Conservation (phyloP, 768 basidiomycete genomes). For the Boletellus sp. region DNA sequence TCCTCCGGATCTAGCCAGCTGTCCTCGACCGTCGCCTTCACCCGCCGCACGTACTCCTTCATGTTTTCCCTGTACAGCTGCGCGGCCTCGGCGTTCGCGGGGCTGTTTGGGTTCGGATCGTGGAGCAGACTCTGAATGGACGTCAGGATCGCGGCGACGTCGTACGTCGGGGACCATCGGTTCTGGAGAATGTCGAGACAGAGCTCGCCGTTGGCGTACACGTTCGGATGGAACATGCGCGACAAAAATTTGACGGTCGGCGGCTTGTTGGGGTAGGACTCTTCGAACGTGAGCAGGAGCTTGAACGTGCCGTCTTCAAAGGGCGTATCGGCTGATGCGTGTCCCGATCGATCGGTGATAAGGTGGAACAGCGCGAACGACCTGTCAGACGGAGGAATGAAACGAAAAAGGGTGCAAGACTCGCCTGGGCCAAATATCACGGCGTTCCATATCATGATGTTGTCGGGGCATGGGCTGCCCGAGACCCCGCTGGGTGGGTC, state of each 20-base stretch:
- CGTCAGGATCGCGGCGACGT: slow-evolving; percentile 97
- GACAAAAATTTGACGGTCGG: slow-evolving; percentile 97
- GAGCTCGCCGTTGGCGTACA: slow-evolving; percentile 96
- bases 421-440: slow-evolving; percentile 97
- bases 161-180: slow-evolving; percentile 98
- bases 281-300: slow-evolving; percentile 91
- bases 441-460: slow-evolving; percentile 99
- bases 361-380: background rate
- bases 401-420: slow-evolving; percentile 24
- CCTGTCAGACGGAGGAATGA: background rate
- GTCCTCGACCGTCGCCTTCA: slow-evolving; percentile 91
- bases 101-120: slow-evolving; percentile 97
- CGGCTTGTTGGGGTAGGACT: slow-evolving; percentile 98
- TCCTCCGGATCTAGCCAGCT: slow-evolving; percentile 87
- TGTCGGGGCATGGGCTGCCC: slow-evolving; percentile 95
- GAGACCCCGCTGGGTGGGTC: slow-evolving; percentile 97
- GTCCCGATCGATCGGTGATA: background rate
- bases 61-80: slow-evolving; percentile 96
- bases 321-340: slow-evolving; percentile 80
- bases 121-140: slow-evolving; percentile 94
- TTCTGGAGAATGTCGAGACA: slow-evolving; percentile 99
- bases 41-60: slow-evolving; percentile 95
- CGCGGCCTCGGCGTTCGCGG: slow-evolving; percentile 97
- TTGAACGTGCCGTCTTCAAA: slow-evolving; percentile 99
- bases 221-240: slow-evolving; percentile 98